phyloP scores from a whole-genome alignment of 2,329 filamentous ascomycete species.

The Colletotrichum liriopes region DNA sequence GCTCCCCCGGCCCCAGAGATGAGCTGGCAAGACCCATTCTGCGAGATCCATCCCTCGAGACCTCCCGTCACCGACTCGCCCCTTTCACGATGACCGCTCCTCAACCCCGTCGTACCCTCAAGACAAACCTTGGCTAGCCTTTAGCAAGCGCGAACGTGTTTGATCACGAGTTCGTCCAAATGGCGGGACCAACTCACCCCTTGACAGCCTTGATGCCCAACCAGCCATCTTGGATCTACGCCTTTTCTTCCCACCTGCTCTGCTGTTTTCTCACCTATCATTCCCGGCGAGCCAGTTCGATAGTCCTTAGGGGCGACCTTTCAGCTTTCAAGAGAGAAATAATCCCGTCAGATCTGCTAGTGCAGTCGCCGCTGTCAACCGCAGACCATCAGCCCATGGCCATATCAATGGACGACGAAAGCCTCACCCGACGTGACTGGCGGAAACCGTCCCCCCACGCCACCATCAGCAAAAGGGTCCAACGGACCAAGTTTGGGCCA shows the following conservation, averaged over 20 bases:
- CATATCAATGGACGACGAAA: slow-evolving; percentile 19
- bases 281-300: background rate
- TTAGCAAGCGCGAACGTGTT: slow-evolving; percentile 16
- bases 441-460: slow-evolving; percentile 12
- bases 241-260: background rate
- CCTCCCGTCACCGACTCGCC: slow-evolving; percentile 18
- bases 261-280: slow-evolving; percentile 8
- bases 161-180: slow-evolving; percentile 17
- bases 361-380: slow-evolving; percentile 14
- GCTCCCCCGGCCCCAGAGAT: background rate
- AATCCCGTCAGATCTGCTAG: background rate
- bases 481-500: slow-evolving; percentile 29
- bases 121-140: slow-evolving; percentile 17
- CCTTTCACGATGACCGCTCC: background rate
- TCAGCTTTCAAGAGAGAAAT: background rate
- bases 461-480: slow-evolving; percentile 23
- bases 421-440: slow-evolving; percentile 39
- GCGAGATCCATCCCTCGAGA: background rate
- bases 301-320: background rate
- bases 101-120: slow-evolving; percentile 17
- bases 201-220: slow-evolving; percentile 40
- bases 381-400: slow-evolving; percentile 21
- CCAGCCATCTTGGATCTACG: slow-evolving; percentile 4
- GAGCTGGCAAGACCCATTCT: slow-evolving; percentile 15
- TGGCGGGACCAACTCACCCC: slow-evolving; percentile 11